Conservation (phyloP, 2,329 filamentous ascomycete species). For the Cytospora paraplurivora region DNA sequence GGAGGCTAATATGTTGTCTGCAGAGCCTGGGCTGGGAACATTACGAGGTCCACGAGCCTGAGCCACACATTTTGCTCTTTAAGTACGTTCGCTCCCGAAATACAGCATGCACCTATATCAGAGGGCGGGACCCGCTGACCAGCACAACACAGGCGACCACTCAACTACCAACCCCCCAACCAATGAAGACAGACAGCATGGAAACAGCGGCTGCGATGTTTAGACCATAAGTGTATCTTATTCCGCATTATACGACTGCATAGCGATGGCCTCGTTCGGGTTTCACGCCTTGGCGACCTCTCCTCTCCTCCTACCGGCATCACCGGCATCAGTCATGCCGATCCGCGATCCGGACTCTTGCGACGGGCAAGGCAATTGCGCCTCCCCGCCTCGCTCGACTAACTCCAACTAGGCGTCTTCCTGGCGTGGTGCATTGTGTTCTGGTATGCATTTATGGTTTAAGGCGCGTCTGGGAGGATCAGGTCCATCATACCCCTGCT, state of each 20-base stretch:
- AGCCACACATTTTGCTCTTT: conserved; percentile 97
- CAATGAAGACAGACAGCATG: conserved; percentile 43
- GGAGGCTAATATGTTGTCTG: conserved; percentile 10
- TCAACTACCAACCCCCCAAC: conserved; percentile 76
- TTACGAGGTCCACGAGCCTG: conserved; percentile 98
- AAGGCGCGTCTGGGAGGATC: conserved; percentile 10
- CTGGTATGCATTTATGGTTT: conserved; percentile 13
- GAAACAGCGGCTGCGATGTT: conserved; percentile 23
- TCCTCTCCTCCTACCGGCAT: conserved; percentile 6
- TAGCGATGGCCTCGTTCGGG: conserved; percentile 32
- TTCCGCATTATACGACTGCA: conserved; percentile 36
- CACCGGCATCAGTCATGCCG: conserved; percentile 6
- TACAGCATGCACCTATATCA: too few relatives aligned
- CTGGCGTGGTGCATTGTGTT: conserved; percentile 22
- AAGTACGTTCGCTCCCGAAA: conserved; percentile 67
- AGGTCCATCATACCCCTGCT: conserved; percentile 2
- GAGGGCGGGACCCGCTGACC: conserved; percentile 31
- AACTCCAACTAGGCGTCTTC: conserved; percentile 21
- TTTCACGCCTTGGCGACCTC: conserved; percentile 18
- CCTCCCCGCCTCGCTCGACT: conserved; percentile 5
- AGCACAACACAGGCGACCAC: conserved; percentile 63
- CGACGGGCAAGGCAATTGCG: conserved; percentile 1
- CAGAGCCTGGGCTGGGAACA: conserved; percentile 99
- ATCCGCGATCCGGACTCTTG: conserved; percentile 2
- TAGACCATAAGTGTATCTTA: conserved; percentile 33